Conservation (phyloP, 345 rosid species). For the Arabis alpina region DNA sequence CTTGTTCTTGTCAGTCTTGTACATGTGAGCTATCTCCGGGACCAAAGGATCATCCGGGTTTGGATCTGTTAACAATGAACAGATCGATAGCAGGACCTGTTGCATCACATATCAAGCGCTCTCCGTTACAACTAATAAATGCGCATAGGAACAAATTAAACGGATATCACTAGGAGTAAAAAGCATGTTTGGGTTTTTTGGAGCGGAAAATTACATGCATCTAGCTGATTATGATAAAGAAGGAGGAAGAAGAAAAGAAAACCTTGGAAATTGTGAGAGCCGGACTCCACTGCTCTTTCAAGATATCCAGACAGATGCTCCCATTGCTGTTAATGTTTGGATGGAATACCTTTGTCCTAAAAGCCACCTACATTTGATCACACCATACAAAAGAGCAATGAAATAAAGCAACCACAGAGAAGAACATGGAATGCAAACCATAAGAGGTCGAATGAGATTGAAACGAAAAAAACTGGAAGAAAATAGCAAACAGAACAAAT, state of each 20-base stretch:
- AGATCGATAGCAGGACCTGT: slow-evolving; percentile 91
- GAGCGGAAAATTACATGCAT: background rate
- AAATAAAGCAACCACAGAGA: slow-evolving; percentile 12
- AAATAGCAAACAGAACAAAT: background rate
- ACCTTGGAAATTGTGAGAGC: slow-evolving; percentile 96
- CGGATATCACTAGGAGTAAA: background rate
- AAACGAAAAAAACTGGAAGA: background rate
- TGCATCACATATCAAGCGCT: slow-evolving; percentile 15
- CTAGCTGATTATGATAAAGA: background rate
- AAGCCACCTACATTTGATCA: slow-evolving; percentile 80
- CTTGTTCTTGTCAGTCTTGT: slow-evolving; percentile 92
- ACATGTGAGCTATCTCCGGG: slow-evolving; percentile 97
- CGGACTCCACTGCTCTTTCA: slow-evolving; percentile 99
- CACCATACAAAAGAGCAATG: slow-evolving; percentile 1
- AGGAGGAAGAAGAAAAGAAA: slow-evolving; percentile 14
- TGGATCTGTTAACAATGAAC: slow-evolving; percentile 94
- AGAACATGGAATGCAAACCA: slow-evolving; percentile 1
- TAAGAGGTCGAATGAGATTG: background rate
- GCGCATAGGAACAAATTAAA: background rate
- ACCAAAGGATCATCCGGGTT: slow-evolving; percentile 97
- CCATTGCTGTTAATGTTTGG: slow-evolving; percentile 97
- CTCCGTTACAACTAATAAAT: background rate
- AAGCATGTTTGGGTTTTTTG: background rate
- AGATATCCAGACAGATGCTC: slow-evolving; percentile 93
- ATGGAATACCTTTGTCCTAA: slow-evolving; percentile 93